Base-by-base conservation (phyloP, 2,329 filamentous ascomycete species). In the Albifimbria verrucaria region DNA sequence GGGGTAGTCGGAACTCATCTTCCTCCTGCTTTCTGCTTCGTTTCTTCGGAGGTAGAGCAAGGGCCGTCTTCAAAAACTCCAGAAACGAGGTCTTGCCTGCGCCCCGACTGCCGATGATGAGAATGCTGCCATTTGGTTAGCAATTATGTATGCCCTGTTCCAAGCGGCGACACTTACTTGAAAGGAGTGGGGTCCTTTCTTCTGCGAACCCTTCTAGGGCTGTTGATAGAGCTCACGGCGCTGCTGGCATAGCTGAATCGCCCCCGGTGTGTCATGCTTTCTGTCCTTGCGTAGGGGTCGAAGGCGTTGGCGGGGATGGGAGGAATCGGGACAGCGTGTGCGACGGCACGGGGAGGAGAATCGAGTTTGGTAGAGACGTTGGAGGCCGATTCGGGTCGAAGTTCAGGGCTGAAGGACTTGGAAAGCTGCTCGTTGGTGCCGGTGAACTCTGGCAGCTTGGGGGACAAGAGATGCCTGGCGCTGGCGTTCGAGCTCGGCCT, bases 141-240 rank as follows among this genome's bases (percentile, higher is more conserved):
- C 47, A 46, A 21, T 45, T 28, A 44, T 52, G 18, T 52, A 26
- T 21, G 39, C 23, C 10, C 17, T 15, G 43, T 7, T 23, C 21
- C 32, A 41, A n/a, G 49, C 54, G 42, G 26, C 7, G 39, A n/a
- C 24, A 82, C 92, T 82, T 78, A 97, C 93, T 99, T 99, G 83
- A 97, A 96, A 1, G 94, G 92, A 11, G 93, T 97, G 9, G 94
- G 94, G 67, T 99, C 94, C 79, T 96, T 97, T 76, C 94, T 87
- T 77, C 93, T 88, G 64, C 94, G 87, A 60, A 97, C 87, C 68
- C 92, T 86, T 60, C 94, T 86, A 58, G 94, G 93, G 71, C 89
- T 96, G 77, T 96, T 96, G 75, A 96, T 85, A 55, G 90, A 89
- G 77, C 90, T 96, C 60, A 93, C 83, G 51, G 90, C 88, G 72